Conservation (phyloP, 306 rosid species). For the Albizia julibrissin region DNA sequence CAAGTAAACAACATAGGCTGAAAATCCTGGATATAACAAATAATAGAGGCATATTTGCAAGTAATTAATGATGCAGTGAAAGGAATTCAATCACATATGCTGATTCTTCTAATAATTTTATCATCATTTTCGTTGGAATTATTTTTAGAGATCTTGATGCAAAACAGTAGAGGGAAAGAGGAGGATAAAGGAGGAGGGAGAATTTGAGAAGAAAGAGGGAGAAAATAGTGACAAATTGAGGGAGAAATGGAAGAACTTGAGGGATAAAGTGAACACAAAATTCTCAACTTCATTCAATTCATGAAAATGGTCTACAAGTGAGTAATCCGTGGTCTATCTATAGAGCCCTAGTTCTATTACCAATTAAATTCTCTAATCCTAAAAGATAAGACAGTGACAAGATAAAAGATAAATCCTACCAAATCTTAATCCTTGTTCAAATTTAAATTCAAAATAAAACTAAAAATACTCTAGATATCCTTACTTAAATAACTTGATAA, state of each 20-base stretch:
- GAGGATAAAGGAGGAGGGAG: background rate
- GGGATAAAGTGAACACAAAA: background rate
- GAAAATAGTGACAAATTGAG: background rate
- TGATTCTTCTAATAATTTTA: background rate
- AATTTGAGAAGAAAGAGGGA: background rate
- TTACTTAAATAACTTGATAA: no score
- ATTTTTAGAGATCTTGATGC: background rate
- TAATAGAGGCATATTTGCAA: background rate
- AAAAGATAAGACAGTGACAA: no score
- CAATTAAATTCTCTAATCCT: no score
- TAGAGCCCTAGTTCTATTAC: no score
- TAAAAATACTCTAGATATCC: no score
- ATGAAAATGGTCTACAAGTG: no score
- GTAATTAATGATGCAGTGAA: background rate
- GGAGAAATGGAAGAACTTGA: background rate
- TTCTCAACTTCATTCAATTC: no score
- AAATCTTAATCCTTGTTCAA: no score
- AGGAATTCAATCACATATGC: background rate
- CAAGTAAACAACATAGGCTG: background rate
- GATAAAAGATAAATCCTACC: no score
- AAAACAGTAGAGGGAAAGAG: background rate
- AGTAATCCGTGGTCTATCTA: no score
- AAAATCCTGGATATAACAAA: background rate
- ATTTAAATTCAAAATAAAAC: no score
- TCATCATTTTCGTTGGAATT: background rate